A percentile compares a stretch with the other conserved stretches of the same genome.
Evolutionary conservation across 2,329 filamentous ascomycete species (phyloP).

Genomic region (Penicillium griseofulvum): DNA sequence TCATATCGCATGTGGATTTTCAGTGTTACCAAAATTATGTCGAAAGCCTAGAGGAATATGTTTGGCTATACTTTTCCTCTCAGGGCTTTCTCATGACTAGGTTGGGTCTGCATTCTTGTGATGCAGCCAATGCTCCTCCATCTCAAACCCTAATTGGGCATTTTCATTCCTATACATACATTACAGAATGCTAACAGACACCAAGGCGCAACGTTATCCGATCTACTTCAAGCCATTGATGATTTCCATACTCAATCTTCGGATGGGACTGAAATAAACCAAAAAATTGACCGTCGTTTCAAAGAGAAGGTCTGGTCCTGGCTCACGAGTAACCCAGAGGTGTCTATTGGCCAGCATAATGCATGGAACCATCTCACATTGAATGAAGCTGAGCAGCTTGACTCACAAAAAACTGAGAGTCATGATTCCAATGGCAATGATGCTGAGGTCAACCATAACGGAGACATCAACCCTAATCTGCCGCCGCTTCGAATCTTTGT

Average conservation of each 20-base stretch:
- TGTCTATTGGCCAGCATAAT: slow-evolving; percentile 49
- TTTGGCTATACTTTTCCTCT: not conserved
- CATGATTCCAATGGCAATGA: not conserved
- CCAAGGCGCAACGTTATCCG: slow-evolving; percentile 36
- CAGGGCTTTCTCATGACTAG: not conserved
- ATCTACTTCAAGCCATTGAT: slow-evolving; percentile 37
- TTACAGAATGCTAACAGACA: slow-evolving; percentile 19
- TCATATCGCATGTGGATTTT: slow-evolving; percentile 5
- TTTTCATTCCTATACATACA: not conserved
- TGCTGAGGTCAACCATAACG: not conserved
- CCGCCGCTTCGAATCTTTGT: slow-evolving; percentile 45
- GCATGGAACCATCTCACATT: slow-evolving; percentile 43
- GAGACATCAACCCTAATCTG: not conserved
- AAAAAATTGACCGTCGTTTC: slow-evolving; percentile 50
- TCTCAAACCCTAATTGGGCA: not conserved
- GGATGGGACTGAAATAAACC: slow-evolving; percentile 12
- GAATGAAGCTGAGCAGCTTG: slow-evolving; percentile 38
- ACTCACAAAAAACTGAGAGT: not conserved
- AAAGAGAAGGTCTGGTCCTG: slow-evolving; percentile 57
- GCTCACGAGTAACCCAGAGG: slow-evolving; percentile 56
- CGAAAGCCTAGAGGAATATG: not conserved
- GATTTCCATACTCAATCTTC: slow-evolving; percentile 35
- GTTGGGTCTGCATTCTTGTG: not conserved
- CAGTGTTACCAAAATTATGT: not conserved
- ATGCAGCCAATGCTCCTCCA: not conserved